phyloP scores from a whole-genome alignment of 1,284 basidiomycete genomes.

The Mycena citricolor region DNA sequence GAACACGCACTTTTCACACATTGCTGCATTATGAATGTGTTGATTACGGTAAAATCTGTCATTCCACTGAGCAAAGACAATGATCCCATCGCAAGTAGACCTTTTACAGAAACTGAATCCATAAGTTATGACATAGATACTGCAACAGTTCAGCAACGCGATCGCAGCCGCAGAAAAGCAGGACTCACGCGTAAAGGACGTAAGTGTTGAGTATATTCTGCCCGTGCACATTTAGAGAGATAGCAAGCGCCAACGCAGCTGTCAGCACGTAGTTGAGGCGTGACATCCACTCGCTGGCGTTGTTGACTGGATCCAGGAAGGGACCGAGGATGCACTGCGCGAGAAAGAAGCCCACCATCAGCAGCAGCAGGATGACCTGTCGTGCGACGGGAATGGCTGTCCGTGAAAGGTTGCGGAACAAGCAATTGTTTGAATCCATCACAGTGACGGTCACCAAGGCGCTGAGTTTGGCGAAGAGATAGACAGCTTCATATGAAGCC shows the following conservation, averaged over 20 bases:
- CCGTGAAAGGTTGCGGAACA: slow-evolving; percentile 59
- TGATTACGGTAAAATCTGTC: slow-evolving; percentile 68
- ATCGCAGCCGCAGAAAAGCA: slow-evolving; percentile 2
- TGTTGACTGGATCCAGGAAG: slow-evolving; percentile 72
- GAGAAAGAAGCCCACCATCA: slow-evolving; percentile 61
- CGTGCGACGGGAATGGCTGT: slow-evolving; percentile 57
- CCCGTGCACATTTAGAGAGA: slow-evolving; percentile 57
- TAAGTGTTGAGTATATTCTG: slow-evolving; percentile 54
- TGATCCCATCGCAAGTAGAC: slow-evolving; percentile 26
- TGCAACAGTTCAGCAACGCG: slow-evolving; percentile 28
- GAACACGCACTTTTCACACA: slow-evolving; percentile 54
- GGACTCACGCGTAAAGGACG: slow-evolving; percentile 60
- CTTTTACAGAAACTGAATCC: slow-evolving; percentile 62
- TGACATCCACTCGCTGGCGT: slow-evolving; percentile 76
- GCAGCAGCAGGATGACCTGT: slow-evolving; percentile 61
- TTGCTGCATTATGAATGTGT: slow-evolving; percentile 48
- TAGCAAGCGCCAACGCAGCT: slow-evolving; percentile 58
- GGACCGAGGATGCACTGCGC: slow-evolving; percentile 63
- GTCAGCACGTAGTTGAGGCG: slow-evolving; percentile 70
- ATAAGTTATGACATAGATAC: slow-evolving; percentile 69
- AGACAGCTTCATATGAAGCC: slow-evolving; percentile 64
- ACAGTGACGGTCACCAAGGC: slow-evolving; percentile 68
- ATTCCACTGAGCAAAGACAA: slow-evolving; percentile 1
- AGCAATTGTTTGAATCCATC: slow-evolving; percentile 70
- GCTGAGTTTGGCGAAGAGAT: slow-evolving; percentile 69